Evolutionary conservation across 2,329 filamentous ascomycete genomes (phyloP).

Genomic region (Emericellopsis atlantica): DNA sequence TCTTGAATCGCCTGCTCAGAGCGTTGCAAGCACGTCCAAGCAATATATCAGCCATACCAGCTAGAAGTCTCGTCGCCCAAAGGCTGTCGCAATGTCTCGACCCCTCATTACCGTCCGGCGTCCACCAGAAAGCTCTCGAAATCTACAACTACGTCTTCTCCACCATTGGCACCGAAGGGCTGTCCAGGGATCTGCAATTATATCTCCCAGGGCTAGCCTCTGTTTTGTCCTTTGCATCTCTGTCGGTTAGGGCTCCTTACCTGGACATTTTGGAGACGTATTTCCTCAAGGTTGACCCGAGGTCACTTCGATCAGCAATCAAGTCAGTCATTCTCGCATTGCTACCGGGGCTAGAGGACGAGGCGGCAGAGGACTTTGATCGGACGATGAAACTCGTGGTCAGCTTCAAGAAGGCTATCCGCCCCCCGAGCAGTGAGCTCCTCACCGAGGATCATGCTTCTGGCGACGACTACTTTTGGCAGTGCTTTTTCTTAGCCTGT

Average conservation of each 20-base stretch:
- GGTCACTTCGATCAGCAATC: conserved; percentile 69
- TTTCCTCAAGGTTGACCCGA: conserved; percentile 59
- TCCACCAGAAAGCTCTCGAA: conserved; percentile 94
- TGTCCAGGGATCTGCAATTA: conserved; percentile 71
- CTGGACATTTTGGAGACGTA: conserved; percentile 74
- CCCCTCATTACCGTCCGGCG: conserved; percentile 82
- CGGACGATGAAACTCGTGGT: conserved; percentile 69
- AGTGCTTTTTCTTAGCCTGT: conserved; percentile 87
- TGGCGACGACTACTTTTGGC: conserved; percentile 89
- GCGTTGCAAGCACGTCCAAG: conserved; percentile 78
- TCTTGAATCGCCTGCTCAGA: conserved; percentile 83
- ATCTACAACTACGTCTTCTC: conserved; percentile 86
- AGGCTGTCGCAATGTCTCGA: conserved; percentile 92
- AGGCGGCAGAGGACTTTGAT: conserved; percentile 95
- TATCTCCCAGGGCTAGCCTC: conserved; percentile 85
- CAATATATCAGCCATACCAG: conserved; percentile 60
- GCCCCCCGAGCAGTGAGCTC: conserved; percentile 35
- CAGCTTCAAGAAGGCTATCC: conserved; percentile 58
- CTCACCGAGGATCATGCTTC: conserved; percentile 40
- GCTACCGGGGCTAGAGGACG: conserved; percentile 84
- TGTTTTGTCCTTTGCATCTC: conserved; percentile 85
- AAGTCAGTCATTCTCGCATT: conserved; percentile 85
- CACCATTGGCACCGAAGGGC: conserved; percentile 66
- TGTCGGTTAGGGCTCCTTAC: conserved; percentile 78
- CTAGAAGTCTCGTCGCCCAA: conserved; percentile 74